Conservation (phyloP, 1,284 basidiomycete species). For the Wallemia ichthyophaga region DNA sequence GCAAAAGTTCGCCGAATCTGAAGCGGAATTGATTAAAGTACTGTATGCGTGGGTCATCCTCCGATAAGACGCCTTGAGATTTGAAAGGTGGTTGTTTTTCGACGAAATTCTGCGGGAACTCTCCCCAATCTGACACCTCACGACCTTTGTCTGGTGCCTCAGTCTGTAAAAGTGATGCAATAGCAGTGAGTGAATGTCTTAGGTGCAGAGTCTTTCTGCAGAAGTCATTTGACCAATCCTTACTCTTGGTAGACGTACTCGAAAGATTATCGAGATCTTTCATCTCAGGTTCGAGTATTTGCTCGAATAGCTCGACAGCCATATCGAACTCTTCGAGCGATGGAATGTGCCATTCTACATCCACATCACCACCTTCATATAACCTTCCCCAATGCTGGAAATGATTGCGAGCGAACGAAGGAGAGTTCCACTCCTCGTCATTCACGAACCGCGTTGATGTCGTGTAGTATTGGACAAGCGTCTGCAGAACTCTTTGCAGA, state of each 20-base stretch:
- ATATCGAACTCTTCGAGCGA: constrained; percentile 44
- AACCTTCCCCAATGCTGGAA: constrained; percentile 55
- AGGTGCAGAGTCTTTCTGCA: constrained; percentile 25
- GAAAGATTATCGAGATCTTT: constrained; percentile 36
- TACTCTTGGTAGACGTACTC: constrained; percentile 25
- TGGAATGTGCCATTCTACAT: constrained; percentile 69
- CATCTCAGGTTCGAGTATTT: constrained; percentile 33
- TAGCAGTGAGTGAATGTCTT: neutral
- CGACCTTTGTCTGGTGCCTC: neutral
- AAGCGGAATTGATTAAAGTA: constrained; percentile 28
- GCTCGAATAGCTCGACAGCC: constrained; percentile 43
- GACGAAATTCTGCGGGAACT: constrained; percentile 3
- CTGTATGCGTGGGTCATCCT: constrained; percentile 42
- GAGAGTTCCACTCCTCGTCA: constrained; percentile 35
- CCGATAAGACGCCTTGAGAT: constrained; percentile 46
- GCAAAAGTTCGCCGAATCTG: constrained; percentile 37
- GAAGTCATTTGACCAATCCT: constrained; percentile 62
- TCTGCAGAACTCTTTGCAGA: constrained; percentile 44
- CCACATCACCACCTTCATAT: constrained; percentile 47
- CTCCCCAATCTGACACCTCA: constrained; percentile 1
- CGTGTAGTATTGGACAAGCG: constrained; percentile 49
- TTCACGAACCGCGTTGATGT: constrained; percentile 59
- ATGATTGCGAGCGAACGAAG: constrained; percentile 41
- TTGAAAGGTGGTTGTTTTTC: constrained; percentile 25
- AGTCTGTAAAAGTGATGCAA: neutral